These are phyloP conservation scores for Cryptococcus sp. DNA, from an alignment of 1,284 basidiomycete species.

Conservation along the genomic window DNA sequence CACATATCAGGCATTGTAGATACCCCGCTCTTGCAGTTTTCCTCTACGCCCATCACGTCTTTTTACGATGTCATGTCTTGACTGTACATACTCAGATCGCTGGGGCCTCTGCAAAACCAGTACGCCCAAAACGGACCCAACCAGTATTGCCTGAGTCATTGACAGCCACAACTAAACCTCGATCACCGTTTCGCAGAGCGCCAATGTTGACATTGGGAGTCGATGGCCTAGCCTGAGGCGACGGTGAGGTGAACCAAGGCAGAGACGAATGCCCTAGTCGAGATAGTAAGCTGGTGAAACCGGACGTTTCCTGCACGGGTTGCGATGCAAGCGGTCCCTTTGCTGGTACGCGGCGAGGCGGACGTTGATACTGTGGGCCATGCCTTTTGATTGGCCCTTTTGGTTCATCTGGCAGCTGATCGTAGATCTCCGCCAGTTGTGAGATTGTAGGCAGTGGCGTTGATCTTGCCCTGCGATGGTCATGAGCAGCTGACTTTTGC, in stretches of 20 bases:
- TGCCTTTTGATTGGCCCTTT: slow-evolving; percentile 38
- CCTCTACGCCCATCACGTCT: too few relatives aligned
- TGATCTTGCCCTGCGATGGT: slow-evolving; percentile 36
- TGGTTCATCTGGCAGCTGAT: slow-evolving; percentile 41
- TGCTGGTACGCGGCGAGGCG: slow-evolving; percentile 6
- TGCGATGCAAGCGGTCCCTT: slow-evolving; percentile 10
- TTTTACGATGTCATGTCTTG: background rate
- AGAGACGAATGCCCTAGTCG: too few relatives aligned
- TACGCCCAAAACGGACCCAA: slow-evolving; percentile 84
- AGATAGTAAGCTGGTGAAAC: background rate
- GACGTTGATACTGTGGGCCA: slow-evolving; percentile 43
- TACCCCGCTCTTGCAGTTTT: background rate
- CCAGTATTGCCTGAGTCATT: slow-evolving; percentile 87
- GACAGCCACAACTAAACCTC: slow-evolving; percentile 80
- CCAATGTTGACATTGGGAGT: slow-evolving; percentile 60
- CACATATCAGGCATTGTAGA: slow-evolving; percentile 12
- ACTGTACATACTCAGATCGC: slow-evolving; percentile 54
- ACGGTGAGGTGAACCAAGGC: background rate
- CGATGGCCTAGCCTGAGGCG: slow-evolving; percentile 1
- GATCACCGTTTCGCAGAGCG: slow-evolving; percentile 79
- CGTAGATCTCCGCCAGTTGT: slow-evolving; percentile 46
- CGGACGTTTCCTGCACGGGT: background rate
- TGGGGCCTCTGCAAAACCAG: slow-evolving; percentile 78
- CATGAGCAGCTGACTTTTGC: background rate
- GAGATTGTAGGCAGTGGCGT: slow-evolving; percentile 44